Evolutionary conservation across 108 stramenopile genomes (phyloP), one percentile per base, ranked within the genome.

Genomic region (Mayamaea pseudoterrestris): DNA sequence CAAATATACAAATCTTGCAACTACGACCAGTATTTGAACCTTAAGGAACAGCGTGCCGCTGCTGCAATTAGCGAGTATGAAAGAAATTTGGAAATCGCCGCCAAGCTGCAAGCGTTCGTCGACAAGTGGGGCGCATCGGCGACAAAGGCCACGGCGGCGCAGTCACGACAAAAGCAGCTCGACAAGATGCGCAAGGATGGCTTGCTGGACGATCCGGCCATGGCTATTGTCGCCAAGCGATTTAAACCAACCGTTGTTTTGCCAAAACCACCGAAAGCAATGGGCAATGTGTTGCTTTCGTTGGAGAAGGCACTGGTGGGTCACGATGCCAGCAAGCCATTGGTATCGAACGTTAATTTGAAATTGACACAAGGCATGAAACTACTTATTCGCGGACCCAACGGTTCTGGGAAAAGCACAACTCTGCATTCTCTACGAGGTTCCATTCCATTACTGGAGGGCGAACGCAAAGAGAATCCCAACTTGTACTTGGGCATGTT

Each of bases 391-490:
- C 63, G 71, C 54, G 93, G 64, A 36, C 84, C 59, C 3, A 96
- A 96, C 47, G 94, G 94, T 13, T 26, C 30, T 40, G 91, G 95
- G 5, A 98, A 98, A 44, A 69, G 73, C 8, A 95, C 97, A 0
- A 44, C 93, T 27, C 39, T 98, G 43, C 66, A 89, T 42, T 71
- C 93, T 0, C 54, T 98, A 8, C 57, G 94, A 41, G 93, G 90
- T 13, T 71, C 57, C 6, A 44, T 87, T 27, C 85, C 82, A 0
- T 32, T 82, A 5, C 30, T 52, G 17, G 35, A 44, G 18, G 89
- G 90, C 30, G 57, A 69, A 23, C 73, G 90, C 16, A 66, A 52
- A 22, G 79, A 82, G 52, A 83, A 89, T 50, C 74, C 71, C 16
- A 32, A 48, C 21, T 47, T 86, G 20, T 57, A 61, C 24, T 46